Percentiles rank a stretch among this genome's conserved stretches.
These are phyloP conservation scores for Gossypium lobatum DNA, from an alignment of 441 rosid species.

Conservation along the genomic window DNA sequence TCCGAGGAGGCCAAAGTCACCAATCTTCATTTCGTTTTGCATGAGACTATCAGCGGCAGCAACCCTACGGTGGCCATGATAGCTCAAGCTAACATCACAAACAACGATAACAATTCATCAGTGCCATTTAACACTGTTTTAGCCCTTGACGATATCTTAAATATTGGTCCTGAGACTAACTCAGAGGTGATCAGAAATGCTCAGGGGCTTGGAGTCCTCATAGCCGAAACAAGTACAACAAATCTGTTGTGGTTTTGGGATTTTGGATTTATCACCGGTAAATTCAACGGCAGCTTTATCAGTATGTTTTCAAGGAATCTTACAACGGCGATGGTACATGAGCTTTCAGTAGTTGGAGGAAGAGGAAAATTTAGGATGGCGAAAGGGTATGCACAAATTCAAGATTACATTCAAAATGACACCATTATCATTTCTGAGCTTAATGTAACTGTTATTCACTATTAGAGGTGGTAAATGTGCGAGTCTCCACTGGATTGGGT, in stretches of 20 bases:
- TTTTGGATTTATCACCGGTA: slow-evolving; percentile 36
- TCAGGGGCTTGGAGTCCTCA: slow-evolving; percentile 32
- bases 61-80: slow-evolving; percentile 32
- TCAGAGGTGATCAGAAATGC: slow-evolving; percentile 40
- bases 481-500: too few species aligned
- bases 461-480: background rate
- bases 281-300: slow-evolving; percentile 37
- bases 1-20: slow-evolving; percentile 23
- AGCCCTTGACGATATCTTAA: slow-evolving; percentile 37
- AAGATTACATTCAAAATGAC: background rate
- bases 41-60: slow-evolving; percentile 25
- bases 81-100: slow-evolving; percentile 23
- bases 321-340: slow-evolving; percentile 27
- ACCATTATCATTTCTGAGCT: background rate
- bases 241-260: slow-evolving; percentile 29
- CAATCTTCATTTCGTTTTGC: slow-evolving; percentile 46
- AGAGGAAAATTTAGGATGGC: slow-evolving; percentile 35
- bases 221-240: slow-evolving; percentile 16
- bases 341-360: slow-evolving; percentile 49
- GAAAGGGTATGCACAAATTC: background rate
- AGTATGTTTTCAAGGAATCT: slow-evolving; percentile 41
- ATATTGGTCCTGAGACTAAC: slow-evolving; percentile 24
- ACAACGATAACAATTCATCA: background rate
- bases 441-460: slow-evolving; percentile 19
- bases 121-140: slow-evolving; percentile 30